phyloP scores from a whole-genome alignment of 257 asterid species.

The Penstemon newberryi region DNA sequence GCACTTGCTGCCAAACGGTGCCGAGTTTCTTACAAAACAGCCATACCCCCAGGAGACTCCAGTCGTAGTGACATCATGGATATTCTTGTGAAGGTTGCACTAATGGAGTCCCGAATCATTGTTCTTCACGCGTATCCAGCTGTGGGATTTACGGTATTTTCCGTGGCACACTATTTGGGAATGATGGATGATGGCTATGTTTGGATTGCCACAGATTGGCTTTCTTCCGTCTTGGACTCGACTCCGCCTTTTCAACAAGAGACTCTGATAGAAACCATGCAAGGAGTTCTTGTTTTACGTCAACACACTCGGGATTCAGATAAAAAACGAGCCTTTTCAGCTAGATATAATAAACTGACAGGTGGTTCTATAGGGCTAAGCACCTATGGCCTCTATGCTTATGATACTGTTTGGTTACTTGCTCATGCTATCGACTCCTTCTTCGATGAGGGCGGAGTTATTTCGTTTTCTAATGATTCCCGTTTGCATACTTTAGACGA shows the following conservation, averaged over 20 bases:
- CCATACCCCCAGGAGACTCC: constrained; percentile 44
- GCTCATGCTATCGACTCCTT: constrained; percentile 81
- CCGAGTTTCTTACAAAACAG: constrained; percentile 58
- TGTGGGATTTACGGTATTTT: constrained; percentile 44
- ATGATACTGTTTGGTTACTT: constrained; percentile 81
- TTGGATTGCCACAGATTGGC: constrained; percentile 92
- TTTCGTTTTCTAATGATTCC: constrained; percentile 70
- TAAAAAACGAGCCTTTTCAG: constrained; percentile 48
- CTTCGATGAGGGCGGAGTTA: constrained; percentile 62
- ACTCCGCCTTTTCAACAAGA: constrained; percentile 32
- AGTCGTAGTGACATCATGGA: constrained; percentile 47
- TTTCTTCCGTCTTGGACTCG: constrained; percentile 63
- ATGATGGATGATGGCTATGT: constrained; percentile 73
- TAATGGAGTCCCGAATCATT: constrained; percentile 64
- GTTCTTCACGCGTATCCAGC: constrained; percentile 64
- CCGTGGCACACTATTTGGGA: constrained; percentile 55
- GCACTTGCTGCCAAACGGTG: constrained; percentile 58
- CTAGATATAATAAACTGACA: constrained; percentile 57
- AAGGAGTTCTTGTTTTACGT: constrained; percentile 55
- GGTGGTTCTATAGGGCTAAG: constrained; percentile 60
- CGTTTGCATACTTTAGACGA: constrained; percentile 42
- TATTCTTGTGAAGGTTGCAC: constrained; percentile 57
- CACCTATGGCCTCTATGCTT: constrained; percentile 75
- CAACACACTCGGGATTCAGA: constrained; percentile 52
- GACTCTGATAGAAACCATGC: constrained; percentile 31